Base-by-base conservation (phyloP, 23 red algal genomes). In the Gracilaria caudata region DNA sequence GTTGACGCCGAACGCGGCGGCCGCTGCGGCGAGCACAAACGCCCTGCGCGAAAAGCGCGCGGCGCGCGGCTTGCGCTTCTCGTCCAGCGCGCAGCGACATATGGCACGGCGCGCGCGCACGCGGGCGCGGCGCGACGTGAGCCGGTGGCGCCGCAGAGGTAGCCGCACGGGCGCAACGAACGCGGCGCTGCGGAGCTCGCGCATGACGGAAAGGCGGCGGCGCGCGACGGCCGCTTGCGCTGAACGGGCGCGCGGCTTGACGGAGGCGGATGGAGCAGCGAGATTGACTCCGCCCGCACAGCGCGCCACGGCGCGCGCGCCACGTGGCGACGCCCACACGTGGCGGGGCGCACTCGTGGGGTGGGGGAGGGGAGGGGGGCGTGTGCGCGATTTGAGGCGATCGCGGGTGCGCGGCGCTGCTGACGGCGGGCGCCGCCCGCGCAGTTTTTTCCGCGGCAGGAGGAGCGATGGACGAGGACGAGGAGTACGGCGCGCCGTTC, bases 401-500 rank as follows among this genome's bases (percentile, higher is more conserved):
- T 23, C 6, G 80, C 28, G 6, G 57, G 38, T 38, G 55, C 55
- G 5, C 46, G 54, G n/a, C n/a, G n/a, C n/a, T 49, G 45, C 45
- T 49, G 45, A 49, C 45, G 45, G 45, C 45, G 45, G 7, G 21
- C 1, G n/a, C 19, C 70, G 70, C 39, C 32, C 14, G 70, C n/a
- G 17, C 23, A 25, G 23, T 21, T 33, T 25, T n/a, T 7, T 28
- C 39, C 28, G 75, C 35, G 3, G 75, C 33, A 7, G 51, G 30
- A 3, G 14, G 41, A 1, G 44, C 75, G 24, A 9, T 23, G 61
- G 29, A 28, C 20, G 59, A 90, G 35, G 87, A 58, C 13, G 79
- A 92, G 43, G 92, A 94, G 55, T 84, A 82, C 79, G 59, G 63
- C 21, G 38, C 92, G 24, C 92, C 92, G 36, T 94, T 76, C 81